A percentile compares a stretch with the other conserved stretches of the same genome.
Conservation (phyloP, 2,329 filamentous ascomycete species). For the Escovopsis sp. region DNA sequence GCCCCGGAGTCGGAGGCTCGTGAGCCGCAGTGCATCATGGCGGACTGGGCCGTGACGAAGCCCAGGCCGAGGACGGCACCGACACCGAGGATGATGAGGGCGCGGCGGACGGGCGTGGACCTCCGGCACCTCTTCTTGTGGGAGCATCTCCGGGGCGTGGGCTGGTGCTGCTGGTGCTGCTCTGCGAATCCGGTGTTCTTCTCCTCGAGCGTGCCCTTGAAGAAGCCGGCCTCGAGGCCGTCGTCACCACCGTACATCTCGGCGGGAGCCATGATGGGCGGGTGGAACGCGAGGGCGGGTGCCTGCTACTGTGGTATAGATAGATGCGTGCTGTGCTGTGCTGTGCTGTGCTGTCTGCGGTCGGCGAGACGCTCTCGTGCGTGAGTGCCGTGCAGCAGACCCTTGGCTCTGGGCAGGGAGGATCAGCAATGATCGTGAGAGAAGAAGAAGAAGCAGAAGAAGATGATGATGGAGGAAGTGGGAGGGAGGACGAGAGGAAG, state of each 20-base stretch:
- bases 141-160: too few species aligned
- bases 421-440: neutral
- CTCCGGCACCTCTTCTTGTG: conserved; percentile 1
- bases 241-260: conserved; percentile 3
- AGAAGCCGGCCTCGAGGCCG: conserved; percentile 11
- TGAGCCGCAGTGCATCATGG: conserved; percentile 1
- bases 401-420: too few species aligned
- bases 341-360: too few species aligned
- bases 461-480: neutral
- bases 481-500: neutral
- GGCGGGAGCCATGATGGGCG: conserved; percentile 7
- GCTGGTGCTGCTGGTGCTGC: conserved; percentile 1
- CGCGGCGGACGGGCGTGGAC: conserved; percentile 8
- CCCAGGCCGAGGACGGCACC: conserved; percentile 15
- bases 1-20: conserved; percentile 1
- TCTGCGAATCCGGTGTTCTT: conserved; percentile 6
- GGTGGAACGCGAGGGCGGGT: neutral
- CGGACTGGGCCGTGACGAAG: conserved; percentile 7
- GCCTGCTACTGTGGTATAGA: neutral
- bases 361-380: too few species aligned
- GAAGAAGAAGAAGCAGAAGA: neutral
- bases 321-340: neutral
- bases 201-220: conserved; percentile 11
- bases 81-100: conserved; percentile 9
- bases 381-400: too few species aligned